phyloP scores from a whole-genome alignment of 139 green algal genomes.

The Bryopsis sp. region DNA sequence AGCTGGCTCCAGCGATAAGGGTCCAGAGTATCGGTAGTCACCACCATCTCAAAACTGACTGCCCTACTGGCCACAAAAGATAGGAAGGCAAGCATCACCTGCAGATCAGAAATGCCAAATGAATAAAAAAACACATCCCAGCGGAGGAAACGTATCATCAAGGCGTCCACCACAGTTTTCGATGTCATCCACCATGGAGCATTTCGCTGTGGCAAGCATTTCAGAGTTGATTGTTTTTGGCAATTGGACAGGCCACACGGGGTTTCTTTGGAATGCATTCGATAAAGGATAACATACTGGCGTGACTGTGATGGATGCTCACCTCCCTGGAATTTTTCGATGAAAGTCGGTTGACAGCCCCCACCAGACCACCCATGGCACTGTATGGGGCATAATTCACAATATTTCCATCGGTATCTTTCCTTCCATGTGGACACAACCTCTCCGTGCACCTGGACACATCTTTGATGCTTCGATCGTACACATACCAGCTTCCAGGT shows the following conservation, averaged over 20 bases:
- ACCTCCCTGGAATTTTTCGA: background rate
- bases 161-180: too few relatives aligned
- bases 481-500: slow-evolving; percentile 15
- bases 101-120: too few relatives aligned
- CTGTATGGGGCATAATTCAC: slow-evolving; percentile 11
- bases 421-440: slow-evolving; percentile 2
- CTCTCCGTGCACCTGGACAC: background rate
- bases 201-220: too few relatives aligned
- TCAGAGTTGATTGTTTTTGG: too few relatives aligned
- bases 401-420: background rate
- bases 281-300: background rate
- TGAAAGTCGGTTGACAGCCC: slow-evolving; percentile 3
- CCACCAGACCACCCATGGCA: background rate
- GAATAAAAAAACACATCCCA: too few relatives aligned
- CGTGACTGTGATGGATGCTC: background rate
- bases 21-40: background rate
- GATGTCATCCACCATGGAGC: too few relatives aligned
- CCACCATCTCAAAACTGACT: slow-evolving; percentile 7
- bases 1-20: slow-evolving; percentile 13
- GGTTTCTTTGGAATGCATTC: too few relatives aligned
- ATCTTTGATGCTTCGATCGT: background rate
- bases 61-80: background rate
- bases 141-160: too few relatives aligned
- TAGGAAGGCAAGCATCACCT: slow-evolving; percentile 1
- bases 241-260: too few relatives aligned